Percentiles rank a stretch among this genome's conserved stretches.
These are phyloP conservation scores for Podila minutissima DNA, from an alignment of 192 early-diverging fungal species.

Conservation along the genomic window DNA sequence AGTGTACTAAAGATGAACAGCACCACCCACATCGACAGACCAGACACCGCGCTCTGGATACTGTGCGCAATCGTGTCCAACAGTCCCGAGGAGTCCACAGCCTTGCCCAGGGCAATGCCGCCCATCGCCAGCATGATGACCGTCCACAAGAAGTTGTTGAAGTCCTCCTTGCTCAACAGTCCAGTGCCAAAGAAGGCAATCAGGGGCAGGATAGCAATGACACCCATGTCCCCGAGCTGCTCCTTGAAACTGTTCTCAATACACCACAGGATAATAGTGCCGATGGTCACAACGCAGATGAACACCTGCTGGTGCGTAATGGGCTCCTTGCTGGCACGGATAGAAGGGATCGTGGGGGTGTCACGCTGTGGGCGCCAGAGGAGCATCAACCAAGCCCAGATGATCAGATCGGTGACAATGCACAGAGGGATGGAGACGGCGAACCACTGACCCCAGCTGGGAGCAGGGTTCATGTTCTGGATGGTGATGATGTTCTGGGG, in stretches of 20 bases:
- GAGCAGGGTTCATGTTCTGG: conserved; percentile 74
- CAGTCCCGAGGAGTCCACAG: conserved; percentile 77
- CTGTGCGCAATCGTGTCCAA: conserved; percentile 66
- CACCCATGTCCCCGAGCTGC: conserved; percentile 76
- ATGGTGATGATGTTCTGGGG: conserved; percentile 85
- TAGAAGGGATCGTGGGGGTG: conserved; percentile 54
- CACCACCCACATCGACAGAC: conserved; percentile 62
- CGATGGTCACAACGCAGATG: conserved; percentile 63
- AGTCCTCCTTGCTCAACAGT: conserved; percentile 78
- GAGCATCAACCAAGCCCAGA: conserved; percentile 70
- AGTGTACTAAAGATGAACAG: conserved; percentile 67
- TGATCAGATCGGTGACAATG: conserved; percentile 66
- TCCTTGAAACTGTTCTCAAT: conserved; percentile 64
- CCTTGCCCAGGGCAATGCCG: conserved; percentile 79
- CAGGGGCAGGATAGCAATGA: conserved; percentile 76
- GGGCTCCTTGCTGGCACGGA: conserved; percentile 54
- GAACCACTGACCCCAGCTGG: conserved; percentile 79
- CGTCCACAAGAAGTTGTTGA: conserved; percentile 72
- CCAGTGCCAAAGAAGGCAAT: conserved; percentile 79
- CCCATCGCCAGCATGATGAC: conserved; percentile 77
- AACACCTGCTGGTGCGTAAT: conserved; percentile 62
- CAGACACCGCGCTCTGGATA: conserved; percentile 62
- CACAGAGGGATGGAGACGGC: conserved; percentile 72
- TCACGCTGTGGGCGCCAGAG: conserved; percentile 70
- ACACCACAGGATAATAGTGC: conserved; percentile 81